Evolutionary conservation across 2,329 filamentous ascomycete genomes (phyloP).

Genomic region (Pseudocercospora cruenta): DNA sequence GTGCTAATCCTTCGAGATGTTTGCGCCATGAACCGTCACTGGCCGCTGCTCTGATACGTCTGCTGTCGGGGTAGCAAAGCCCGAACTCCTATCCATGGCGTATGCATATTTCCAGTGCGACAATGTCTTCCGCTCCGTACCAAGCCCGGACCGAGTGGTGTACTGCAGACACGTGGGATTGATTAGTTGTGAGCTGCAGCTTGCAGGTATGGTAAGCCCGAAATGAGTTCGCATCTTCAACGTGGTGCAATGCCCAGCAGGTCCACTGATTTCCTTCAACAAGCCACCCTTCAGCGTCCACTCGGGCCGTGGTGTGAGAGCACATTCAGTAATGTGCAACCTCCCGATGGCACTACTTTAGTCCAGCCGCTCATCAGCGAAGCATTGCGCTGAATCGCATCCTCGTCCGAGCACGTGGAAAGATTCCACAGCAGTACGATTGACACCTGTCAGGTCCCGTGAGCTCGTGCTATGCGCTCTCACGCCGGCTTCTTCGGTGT

Average conservation of each 20-base stretch:
- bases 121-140: background rate
- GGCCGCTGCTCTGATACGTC: background rate
- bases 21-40: background rate
- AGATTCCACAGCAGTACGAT: background rate
- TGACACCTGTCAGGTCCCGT: constrained; percentile 11
- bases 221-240: background rate
- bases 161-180: constrained; percentile 7
- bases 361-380: background rate
- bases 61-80: background rate
- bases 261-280: background rate
- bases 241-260: background rate
- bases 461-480: background rate
- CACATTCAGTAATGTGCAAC: background rate
- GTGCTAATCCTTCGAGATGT: constrained; percentile 4
- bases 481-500: background rate
- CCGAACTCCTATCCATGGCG: background rate
- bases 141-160: background rate
- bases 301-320: background rate
- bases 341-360: background rate
- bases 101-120: background rate
- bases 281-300: background rate
- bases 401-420: background rate
- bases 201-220: background rate
- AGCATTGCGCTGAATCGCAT: background rate
- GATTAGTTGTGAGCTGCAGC: constrained; percentile 6